These are phyloP conservation scores for Cichorium intybus DNA, from an alignment of 140 eudicot genomes.

Conservation along the genomic window DNA sequence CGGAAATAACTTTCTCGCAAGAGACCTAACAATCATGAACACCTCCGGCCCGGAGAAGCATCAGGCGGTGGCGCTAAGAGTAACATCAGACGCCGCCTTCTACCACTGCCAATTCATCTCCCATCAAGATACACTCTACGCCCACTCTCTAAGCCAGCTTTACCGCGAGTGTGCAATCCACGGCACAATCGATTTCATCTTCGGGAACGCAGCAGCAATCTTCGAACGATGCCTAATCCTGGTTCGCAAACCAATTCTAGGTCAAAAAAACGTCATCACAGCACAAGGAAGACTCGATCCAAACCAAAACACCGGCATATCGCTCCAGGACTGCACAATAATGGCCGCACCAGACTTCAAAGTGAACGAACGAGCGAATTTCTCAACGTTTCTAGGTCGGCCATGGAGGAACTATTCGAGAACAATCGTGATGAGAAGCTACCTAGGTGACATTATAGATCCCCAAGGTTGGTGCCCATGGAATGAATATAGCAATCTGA, in stretches of 20 bases:
- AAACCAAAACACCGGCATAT: slow-evolving; percentile 77
- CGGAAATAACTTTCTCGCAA: slow-evolving; percentile 76
- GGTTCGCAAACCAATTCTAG: slow-evolving; percentile 56
- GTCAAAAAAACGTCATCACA: slow-evolving; percentile 67
- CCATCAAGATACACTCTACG: slow-evolving; percentile 76
- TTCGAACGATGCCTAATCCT: slow-evolving; percentile 65
- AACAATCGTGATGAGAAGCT: slow-evolving; percentile 57
- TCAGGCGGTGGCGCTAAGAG: slow-evolving; percentile 82
- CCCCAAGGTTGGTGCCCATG: slow-evolving; percentile 77
- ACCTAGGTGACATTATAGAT: slow-evolving; percentile 59
- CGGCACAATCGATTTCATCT: slow-evolving; percentile 84
- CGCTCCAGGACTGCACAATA: slow-evolving; percentile 66
- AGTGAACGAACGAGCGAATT: slow-evolving; percentile 34
- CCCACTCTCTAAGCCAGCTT: slow-evolving; percentile 68
- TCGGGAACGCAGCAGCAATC: slow-evolving; percentile 85
- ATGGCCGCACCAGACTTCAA: slow-evolving; percentile 55
- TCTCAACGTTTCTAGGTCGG: slow-evolving; percentile 62
- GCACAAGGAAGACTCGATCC: slow-evolving; percentile 86
- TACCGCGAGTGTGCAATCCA: slow-evolving; percentile 71
- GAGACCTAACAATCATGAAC: slow-evolving; percentile 66
- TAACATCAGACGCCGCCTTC: slow-evolving; percentile 73
- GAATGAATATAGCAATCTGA: slow-evolving; percentile 46
- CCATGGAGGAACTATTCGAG: slow-evolving; percentile 77
- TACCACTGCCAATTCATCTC: slow-evolving; percentile 63
- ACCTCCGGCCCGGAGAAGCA: slow-evolving; percentile 76